phyloP scores from a whole-genome alignment of 208 protist species.

The Crithidia thermophila region DNA sequence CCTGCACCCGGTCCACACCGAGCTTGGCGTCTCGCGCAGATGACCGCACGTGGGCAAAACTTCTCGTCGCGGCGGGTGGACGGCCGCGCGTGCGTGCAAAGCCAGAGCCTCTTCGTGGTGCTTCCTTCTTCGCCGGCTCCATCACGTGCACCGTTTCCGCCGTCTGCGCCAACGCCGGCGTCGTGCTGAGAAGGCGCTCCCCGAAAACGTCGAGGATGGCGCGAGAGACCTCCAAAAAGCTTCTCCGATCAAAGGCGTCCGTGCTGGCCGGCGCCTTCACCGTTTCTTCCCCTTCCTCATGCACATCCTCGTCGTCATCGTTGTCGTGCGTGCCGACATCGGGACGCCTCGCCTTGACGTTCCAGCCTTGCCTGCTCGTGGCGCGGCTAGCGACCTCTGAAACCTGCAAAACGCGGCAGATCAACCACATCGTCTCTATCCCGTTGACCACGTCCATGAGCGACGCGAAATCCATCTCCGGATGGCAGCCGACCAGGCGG shows the following conservation, averaged over 20 bases:
- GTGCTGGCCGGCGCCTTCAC: too few species aligned
- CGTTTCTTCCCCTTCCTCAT: too few species aligned
- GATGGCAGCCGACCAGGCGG: slow-evolving; percentile 1
- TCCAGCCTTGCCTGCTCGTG: too few species aligned
- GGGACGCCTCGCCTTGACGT: too few species aligned
- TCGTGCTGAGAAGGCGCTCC: neutral
- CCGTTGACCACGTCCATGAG: neutral
- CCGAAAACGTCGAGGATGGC: neutral
- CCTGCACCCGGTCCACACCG: too few species aligned
- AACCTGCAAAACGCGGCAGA: neutral
- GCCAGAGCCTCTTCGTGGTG: neutral
- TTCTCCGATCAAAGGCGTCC: too few species aligned
- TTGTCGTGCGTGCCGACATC: neutral
- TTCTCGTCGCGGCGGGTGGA: too few species aligned
- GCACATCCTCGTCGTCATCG: neutral
- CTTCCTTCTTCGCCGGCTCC: neutral
- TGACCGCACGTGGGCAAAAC: too few species aligned
- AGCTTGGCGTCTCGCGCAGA: too few species aligned
- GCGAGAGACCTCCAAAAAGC: neutral
- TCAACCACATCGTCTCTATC: neutral
- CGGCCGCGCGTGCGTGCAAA: neutral
- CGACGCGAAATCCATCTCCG: neutral
- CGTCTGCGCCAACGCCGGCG: too few species aligned
- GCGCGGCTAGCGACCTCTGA: too few species aligned
- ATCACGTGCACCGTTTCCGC: too few species aligned